Base-by-base conservation (phyloP, 2,329 filamentous ascomycete species). In the Phaeosphaeriaceae sp. region DNA sequence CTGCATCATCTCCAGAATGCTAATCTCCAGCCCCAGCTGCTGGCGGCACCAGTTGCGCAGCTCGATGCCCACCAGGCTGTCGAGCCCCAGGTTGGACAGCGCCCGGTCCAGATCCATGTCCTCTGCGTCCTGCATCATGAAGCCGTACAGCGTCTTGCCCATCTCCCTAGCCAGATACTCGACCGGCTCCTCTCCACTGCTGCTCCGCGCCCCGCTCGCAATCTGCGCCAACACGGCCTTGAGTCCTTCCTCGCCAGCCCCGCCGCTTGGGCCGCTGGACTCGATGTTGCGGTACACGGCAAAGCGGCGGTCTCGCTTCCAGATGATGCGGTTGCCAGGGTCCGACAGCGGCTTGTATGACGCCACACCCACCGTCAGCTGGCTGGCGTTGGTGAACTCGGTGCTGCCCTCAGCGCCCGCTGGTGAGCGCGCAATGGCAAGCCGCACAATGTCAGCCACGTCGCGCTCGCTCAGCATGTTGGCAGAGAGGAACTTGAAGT, bases 1-100 rank as follows among this genome's bases (percentile, higher is more conserved):
- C 23, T 26, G 23, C 23, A 26, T 26, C 2, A 26, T 26, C 11
- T 26, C 23, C 23, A 26, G 23, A 26, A 26, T 26, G 11, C 23
- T 26, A 9, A 26, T 26, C 6, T 26, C 23, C 6, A 26, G 11
- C 11, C 23, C 23, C 6, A 26, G 6, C 23, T 26, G 23, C 11
- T 6, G 6, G 6, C 3, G 6, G 23, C 23, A 26, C 36, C 36
- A 38, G 18, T 46, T 46, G 13, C 43, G 33, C 17, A 46, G 23
- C 29, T 46, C 43, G 28, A 46, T 30, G 21, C 35, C 33, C 2
- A 32, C 33, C 18, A 46, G 21, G 9, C 35, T 39, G n/a, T 46
- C 43, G 15, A 46, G 29, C 2, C 43, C 43, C 11, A 40, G 32
- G 6, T 18, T 30, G 5, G 35, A 23, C 35, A 46, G 29, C 4